Conservation (phyloP, 306 rosid genomes). For the Cajanus cajan region DNA sequence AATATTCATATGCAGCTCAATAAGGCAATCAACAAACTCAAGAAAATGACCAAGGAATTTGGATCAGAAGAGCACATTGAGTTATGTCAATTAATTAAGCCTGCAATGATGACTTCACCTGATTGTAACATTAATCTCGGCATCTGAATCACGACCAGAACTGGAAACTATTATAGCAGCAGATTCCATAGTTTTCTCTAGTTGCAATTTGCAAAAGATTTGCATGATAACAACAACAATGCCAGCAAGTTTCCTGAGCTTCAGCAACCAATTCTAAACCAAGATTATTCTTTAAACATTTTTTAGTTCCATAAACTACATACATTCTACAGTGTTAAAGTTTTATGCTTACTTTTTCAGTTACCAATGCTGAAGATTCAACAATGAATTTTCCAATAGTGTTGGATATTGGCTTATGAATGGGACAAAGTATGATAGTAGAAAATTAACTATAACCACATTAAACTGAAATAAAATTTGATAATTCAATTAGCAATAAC, state of each 20-base stretch:
- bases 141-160: constrained; percentile 56
- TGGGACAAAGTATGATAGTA: background rate
- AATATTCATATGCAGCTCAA: background rate
- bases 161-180: constrained; percentile 42
- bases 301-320: background rate
- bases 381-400: background rate
- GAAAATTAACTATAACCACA: background rate
- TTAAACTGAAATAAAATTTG: background rate
- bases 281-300: constrained; percentile 50
- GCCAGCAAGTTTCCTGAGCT: constrained; percentile 54
- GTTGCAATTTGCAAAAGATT: constrained; percentile 48
- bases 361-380: background rate
- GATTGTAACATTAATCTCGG: constrained; percentile 45
- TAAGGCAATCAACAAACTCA: background rate
- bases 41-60: background rate
- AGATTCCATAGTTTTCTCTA: constrained; percentile 52
- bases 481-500: background rate
- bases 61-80: too few species aligned
- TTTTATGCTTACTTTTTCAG: background rate
- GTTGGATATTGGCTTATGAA: background rate
- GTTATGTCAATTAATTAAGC: constrained; percentile 15
- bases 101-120: constrained; percentile 49
- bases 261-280: constrained; percentile 54
- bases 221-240: constrained; percentile 71
- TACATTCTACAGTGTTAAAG: background rate